Percentiles rank a stretch among this genome's conserved stretches.
Evolutionary conservation across 495 filamentous ascomycete genomes (phyloP).

Genomic region (Aspergillus coremiiformis): DNA sequence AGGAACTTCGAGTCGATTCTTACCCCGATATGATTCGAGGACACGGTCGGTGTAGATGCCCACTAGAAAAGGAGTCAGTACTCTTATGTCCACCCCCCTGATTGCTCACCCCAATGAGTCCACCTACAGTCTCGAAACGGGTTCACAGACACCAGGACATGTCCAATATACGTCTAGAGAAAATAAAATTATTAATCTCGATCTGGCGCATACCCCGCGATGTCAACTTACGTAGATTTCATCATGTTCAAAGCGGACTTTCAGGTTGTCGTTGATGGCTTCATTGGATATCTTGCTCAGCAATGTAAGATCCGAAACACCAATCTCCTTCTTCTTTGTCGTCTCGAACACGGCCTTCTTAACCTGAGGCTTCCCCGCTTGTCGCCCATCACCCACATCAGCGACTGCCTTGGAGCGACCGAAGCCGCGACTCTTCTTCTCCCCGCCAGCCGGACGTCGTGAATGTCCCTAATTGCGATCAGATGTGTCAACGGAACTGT

Average conservation of each 20-base stretch:
- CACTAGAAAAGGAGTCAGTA: constrained; percentile 44
- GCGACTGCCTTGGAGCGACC: constrained; percentile 41
- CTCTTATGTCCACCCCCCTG: constrained; percentile 7
- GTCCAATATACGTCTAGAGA: constrained; percentile 89
- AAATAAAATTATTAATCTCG: constrained; percentile 20
- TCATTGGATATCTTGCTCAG: constrained; percentile 98
- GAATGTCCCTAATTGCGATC: constrained; percentile 35
- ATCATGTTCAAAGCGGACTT: constrained; percentile 89
- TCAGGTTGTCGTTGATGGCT: constrained; percentile 97
- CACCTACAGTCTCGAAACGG: constrained; percentile 84
- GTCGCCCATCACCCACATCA: constrained; percentile 40
- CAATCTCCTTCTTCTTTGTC: constrained; percentile 97
- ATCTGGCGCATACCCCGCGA: constrained; percentile 7
- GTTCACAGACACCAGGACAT: constrained; percentile 99
- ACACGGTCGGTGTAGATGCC: constrained; percentile 96
- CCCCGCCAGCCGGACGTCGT: constrained; percentile 42
- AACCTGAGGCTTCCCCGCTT: constrained; percentile 56
- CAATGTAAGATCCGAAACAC: constrained; percentile 93
- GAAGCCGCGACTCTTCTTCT: constrained; percentile 43
- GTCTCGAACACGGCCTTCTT: constrained; percentile 95
- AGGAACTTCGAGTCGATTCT: constrained; percentile 92
- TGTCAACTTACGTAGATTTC: constrained; percentile 80
- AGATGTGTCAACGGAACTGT: constrained; percentile 7
- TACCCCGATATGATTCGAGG: constrained; percentile 83
- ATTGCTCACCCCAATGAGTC: neutral